Base-by-base conservation (phyloP, 2,329 filamentous ascomycete genomes). In the Chaetomium olivaceum region DNA sequence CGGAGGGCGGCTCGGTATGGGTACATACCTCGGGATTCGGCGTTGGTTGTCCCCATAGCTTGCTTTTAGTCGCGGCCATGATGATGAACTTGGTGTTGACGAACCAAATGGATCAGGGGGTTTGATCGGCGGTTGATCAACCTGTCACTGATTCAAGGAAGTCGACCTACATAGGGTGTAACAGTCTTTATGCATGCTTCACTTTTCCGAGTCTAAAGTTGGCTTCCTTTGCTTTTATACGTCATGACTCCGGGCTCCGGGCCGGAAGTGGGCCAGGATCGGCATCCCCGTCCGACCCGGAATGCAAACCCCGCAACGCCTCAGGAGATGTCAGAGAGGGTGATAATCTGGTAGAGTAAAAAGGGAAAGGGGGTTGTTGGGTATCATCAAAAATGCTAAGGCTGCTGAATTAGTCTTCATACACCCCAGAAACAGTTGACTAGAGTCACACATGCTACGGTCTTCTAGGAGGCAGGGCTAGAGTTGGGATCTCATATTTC, bases 191-290 rank as follows among this genome's bases (percentile, higher is more conserved):
- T 43, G 36, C 36, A 43, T 16, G 36, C 43, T 21, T 48, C 19
- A 48, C 21, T 16, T 7, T 48, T 48, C 43, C 16, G 43, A 48
- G 43, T 19, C 14, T 48, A 21, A 48, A 48, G 43, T 48, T 48
- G 43, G 43, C 21, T 48, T 48, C 19, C n/a, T 48, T 48, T 21
- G n/a, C 43, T 48, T 51, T 60, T 46, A 55, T 48, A 61, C 58
- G 62, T 64, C 62, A 64, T 60, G 23, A 51, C n/a, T 6, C 62
- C 51, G 43, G 36, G n/a, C 50, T 48, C 62, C 43, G 58, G 9
- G 58, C 52, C 63, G 58, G 31, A 52, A 27, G 25, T 50, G 52
- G 63, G 27, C 12, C 43, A 14, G 19, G 62, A 64, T 64, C 63
- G 50, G 63, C 58, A 29, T 16, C 23, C 4, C 31, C 50, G n/a